Base-by-base conservation (phyloP, 306 rosid genomes). In the Cucurbita ficifolia region DNA sequence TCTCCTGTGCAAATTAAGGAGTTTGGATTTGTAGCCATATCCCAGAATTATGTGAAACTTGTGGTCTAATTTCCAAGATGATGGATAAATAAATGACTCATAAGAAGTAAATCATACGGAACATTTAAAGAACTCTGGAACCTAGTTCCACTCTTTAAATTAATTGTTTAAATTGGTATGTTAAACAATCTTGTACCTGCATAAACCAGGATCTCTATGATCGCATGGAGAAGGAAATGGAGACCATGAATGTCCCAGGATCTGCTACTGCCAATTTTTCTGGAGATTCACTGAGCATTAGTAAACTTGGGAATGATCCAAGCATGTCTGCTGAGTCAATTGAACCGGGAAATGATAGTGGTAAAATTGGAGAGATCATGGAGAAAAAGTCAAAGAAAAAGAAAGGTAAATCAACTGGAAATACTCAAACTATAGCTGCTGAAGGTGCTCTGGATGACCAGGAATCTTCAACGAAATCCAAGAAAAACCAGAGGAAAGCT, bases 321-420 rank as follows among this genome's bases (percentile, higher is more conserved):
- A 80, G 81, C 82, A 88, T 80, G 84, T 76, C 76, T 58, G 74
- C 79, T 16, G 96, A 84, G 58, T 83, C 87, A 76, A 84, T n/a
- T 75, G 97, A 87, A 61, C 67, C 22, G 77, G 84, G 24, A 12
- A 79, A 56, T 75, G 92, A 91, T 63, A 75, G 72, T 68, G 86
- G 87, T 67, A 84, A 75, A 82, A 86, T 45, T 72, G 88, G 81
- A 81, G 90, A 87, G 46, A 76, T 79, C 6, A 10, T 35, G 12
- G 98, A 90, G 72, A 94, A 81, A 81, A 97, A 89, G 49, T 79
- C 91, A 40, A 94, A 85, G 90, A 94, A 87, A 86, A 94, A 89
- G 83, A 89, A 54, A 80, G 91, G 96, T 40, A 91, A 87, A 84
- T 79, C 77, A 63, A 5, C 92, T 51, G 92, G 88, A 65, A 84